Evolutionary conservation across 768 basidiomycete genomes (phyloP), one percentile per base, ranked within the genome.

Genomic region (Roridomyces roridus): DNA sequence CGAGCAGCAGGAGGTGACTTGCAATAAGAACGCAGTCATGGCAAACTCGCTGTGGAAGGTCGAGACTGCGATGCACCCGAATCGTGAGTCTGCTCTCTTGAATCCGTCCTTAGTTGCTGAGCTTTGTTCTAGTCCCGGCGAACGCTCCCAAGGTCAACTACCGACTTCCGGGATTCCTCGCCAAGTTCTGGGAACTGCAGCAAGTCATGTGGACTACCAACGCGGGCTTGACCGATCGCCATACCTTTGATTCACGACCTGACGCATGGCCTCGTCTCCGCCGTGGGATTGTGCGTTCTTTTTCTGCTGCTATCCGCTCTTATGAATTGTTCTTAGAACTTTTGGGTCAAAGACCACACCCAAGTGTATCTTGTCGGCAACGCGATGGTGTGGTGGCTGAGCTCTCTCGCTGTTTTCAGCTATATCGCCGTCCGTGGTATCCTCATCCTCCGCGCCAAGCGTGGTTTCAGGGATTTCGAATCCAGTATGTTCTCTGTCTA

Each of bases 1-100:
- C 64, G 97, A 98, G 68, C 97, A 99, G 72, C 97, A 99, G 70
- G 97, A 99, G 68, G 97, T 99, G 47, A 98, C 97, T 0, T 99
- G 97, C 73, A 99, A 99, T 75, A 98, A 95, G 81, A 96, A 98
- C 65, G 96, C 97, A 12, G 89, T 89, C 23, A 82, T 77, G 70
- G 83, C 80, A 2, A 98, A 98, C 72, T 95, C 94, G 26, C 69
- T 98, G 57, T 98, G 97, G 97, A 94, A 84, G 65, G 77, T 98
- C 37, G 97, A 99, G 78, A 97, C 94, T 2, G 83, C 91, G 44
- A 78, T 66, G 24, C 94, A 98, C 68, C 79, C 85, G 0, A 78
- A 81, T 46, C 71, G 90, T 96, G 63, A 44, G 36, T 60, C 11
- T 42, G 44, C 35, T 24, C 15, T 35, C 11, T 15, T 17, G 26